phyloP scores from a whole-genome alignment of 768 basidiomycete genomes.

The Boletus sp. region DNA sequence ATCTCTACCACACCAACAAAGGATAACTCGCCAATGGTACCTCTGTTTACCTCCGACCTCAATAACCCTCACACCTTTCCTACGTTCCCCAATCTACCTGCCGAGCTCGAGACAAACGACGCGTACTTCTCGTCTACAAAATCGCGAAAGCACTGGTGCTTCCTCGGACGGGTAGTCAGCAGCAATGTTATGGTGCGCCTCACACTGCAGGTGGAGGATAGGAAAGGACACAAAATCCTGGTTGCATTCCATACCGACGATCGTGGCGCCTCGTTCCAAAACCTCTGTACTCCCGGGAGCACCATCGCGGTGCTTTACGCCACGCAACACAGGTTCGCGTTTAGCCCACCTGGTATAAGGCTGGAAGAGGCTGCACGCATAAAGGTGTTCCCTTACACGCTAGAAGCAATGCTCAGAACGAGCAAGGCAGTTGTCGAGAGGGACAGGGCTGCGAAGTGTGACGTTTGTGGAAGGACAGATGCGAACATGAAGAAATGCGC shows the following conservation, averaged over 20 bases:
- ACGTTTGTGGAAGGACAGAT: conserved; percentile 20
- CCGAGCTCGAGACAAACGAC: conserved; percentile 20
- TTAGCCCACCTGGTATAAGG: conserved; percentile 29
- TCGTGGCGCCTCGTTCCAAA: conserved; percentile 24
- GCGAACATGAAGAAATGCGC: conserved; percentile 23
- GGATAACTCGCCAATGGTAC: conserved; percentile 17
- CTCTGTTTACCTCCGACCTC: conserved; percentile 25
- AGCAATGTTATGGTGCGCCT: conserved; percentile 29
- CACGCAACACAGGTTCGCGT: conserved; percentile 29
- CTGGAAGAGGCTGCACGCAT: conserved; percentile 25
- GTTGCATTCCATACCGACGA: conserved; percentile 34
- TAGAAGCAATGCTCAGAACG: conserved; percentile 26
- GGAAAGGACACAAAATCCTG: conserved; percentile 19
- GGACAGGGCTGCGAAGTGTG: conserved; percentile 21
- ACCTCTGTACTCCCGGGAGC: conserved; percentile 24
- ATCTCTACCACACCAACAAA: not conserved
- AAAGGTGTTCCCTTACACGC: conserved; percentile 27
- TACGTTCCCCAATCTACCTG: conserved; percentile 21
- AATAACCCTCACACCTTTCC: conserved; percentile 26
- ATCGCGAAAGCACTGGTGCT: conserved; percentile 32
- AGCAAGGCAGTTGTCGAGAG: conserved; percentile 23
- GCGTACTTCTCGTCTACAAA: conserved; percentile 23
- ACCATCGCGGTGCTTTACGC: conserved; percentile 34
- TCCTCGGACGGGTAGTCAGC: conserved; percentile 27
- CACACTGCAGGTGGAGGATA: conserved; percentile 30